These are phyloP conservation scores for Tolypocladium album DNA, from an alignment of 2,329 filamentous ascomycete species.

Conservation along the genomic window DNA sequence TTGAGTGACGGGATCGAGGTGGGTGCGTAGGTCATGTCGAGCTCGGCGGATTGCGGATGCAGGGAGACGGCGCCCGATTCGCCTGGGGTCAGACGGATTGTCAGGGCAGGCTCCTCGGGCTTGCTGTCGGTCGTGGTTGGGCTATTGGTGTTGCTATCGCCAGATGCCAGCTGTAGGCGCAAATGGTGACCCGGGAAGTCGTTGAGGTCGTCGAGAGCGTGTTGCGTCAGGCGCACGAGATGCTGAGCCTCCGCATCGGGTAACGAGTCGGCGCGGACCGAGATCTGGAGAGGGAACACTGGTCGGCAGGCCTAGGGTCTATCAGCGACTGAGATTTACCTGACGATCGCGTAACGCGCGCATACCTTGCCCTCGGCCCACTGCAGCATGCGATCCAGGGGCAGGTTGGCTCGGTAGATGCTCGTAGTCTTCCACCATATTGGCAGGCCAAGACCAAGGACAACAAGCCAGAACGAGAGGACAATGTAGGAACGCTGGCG, in stretches of 20 bases:
- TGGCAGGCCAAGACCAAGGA: slow-evolving; percentile 73
- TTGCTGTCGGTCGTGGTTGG: slow-evolving; percentile 16
- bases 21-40: slow-evolving; percentile 69
- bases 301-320: slow-evolving; percentile 64
- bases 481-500: slow-evolving; percentile 66
- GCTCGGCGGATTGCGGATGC: slow-evolving; percentile 55
- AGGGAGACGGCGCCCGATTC: slow-evolving; percentile 51
- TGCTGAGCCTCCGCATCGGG: slow-evolving; percentile 57
- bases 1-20: slow-evolving; percentile 56
- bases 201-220: slow-evolving; percentile 76
- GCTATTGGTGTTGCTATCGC: slow-evolving; percentile 1
- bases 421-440: slow-evolving; percentile 95
- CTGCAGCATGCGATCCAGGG: slow-evolving; percentile 62
- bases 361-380: slow-evolving; percentile 1
- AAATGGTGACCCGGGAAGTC: slow-evolving; percentile 80
- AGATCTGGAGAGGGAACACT: slow-evolving; percentile 77
- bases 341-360: not conserved
- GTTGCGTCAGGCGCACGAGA: slow-evolving; percentile 71
- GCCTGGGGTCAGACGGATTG: slow-evolving; percentile 58
- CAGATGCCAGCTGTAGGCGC: slow-evolving; percentile 31
- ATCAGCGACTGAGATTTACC: slow-evolving; percentile 1
- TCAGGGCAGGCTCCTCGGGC: slow-evolving; percentile 49
- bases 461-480: slow-evolving; percentile 82
- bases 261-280: slow-evolving; percentile 59
- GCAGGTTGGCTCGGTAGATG: slow-evolving; percentile 78